Conservation (phyloP, 345 rosid genomes). For the Dimocarpus longan region DNA sequence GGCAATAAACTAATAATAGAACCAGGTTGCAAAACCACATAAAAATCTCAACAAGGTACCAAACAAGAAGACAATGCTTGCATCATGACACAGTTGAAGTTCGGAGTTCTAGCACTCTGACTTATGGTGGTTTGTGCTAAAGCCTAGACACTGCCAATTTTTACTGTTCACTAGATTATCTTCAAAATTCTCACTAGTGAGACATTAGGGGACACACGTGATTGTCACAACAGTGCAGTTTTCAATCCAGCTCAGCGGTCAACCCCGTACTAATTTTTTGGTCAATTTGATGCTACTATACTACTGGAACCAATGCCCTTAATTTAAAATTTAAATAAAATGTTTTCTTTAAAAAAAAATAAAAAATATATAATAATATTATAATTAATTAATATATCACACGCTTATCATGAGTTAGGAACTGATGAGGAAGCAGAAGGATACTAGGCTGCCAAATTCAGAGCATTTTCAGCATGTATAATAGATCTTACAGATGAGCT, state of each 20-base stretch:
- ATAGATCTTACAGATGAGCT: constrained; percentile 40
- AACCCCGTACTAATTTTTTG: neutral
- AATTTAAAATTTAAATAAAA: neutral
- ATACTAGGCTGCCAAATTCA: constrained; percentile 19
- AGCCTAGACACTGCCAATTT: neutral
- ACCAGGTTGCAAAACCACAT: too few relatives aligned
- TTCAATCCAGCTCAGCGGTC: neutral
- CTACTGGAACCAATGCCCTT: neutral
- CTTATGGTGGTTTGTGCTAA: neutral
- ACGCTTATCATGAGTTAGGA: constrained; percentile 20
- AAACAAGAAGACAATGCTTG: neutral
- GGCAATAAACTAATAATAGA: too few relatives aligned
- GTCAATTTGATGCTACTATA: neutral
- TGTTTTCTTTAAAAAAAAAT: too few relatives aligned
- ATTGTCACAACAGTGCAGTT: neutral
- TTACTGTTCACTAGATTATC: neutral
- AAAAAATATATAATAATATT: too few relatives aligned
- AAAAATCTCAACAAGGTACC: neutral
- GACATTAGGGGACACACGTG: neutral
- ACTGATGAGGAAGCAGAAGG: constrained; percentile 18
- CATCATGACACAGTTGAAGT: neutral
- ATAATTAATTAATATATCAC: neutral
- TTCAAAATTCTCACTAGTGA: neutral
- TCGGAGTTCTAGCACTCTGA: neutral
- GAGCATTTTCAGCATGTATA: constrained; percentile 14